Evolutionary conservation across 2,329 filamentous ascomycete species (phyloP), one percentile per base, ranked within the genome.

Genomic region (Aspergillus pseudoglaucus): DNA sequence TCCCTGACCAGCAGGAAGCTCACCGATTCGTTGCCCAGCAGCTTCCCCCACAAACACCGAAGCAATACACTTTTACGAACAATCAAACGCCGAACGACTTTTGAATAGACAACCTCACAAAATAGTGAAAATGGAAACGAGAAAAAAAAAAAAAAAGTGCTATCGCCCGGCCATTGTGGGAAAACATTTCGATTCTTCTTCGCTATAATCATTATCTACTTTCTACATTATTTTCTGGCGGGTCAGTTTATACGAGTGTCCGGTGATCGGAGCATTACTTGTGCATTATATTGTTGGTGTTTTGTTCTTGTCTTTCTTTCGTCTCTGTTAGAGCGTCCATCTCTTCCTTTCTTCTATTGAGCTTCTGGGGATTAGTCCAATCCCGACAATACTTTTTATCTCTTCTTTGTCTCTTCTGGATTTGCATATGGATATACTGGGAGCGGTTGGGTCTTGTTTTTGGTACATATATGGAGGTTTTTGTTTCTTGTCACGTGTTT

Each of bases 21-120:
- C 67, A 72, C 52, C 65, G 66, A 18, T 68, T 66, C 49, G 62
- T 66, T 40, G 64, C 70, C n/a, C 67, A 73, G 47, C 69, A 72
- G 47, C 57, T 73, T 44, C 56, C 64, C 23, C 63, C 63, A 18
- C 68, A 71, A 48, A 67, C 66, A 55, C 65, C 67, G 6, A 71
- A 71, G 55, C 66, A 60, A 41, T 75, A 71, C 51, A 68, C 67
- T 9, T 74, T 75, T 50, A 51, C 56, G 47, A 65, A 69, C 46
- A 71, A 73, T 50, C 62, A 65, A 42, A 70, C 69, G 25, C 65
- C 68, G 42, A 67, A 62, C 50, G 65, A 71, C 53, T 70, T 66
- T 46, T 55, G 54, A 25, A 42, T 10, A 25, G 40, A 23, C 9
- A 42, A 42, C 6, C 12, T 56, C 52, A 59, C 3, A 41, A 41